phyloP scores from a whole-genome alignment of 2,329 filamentous ascomycete species.

The Tolypocladium sp. region DNA sequence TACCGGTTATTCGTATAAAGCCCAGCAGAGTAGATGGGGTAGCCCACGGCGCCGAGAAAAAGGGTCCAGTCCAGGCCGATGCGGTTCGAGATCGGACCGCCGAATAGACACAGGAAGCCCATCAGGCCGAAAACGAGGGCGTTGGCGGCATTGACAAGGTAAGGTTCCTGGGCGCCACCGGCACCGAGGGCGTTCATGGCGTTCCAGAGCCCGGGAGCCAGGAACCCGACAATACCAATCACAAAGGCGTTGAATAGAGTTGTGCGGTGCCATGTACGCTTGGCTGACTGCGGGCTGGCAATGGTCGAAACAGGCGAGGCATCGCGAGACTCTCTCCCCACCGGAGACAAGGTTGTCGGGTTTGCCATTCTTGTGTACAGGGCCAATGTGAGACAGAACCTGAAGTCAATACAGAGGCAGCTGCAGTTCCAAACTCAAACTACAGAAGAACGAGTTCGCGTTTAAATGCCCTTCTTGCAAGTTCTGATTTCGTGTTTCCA shows the following conservation, averaged over 20 bases:
- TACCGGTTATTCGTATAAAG: constrained; percentile 43
- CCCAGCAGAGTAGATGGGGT: constrained; percentile 36
- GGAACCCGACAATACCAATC: constrained; percentile 42
- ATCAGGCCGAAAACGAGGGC: constrained; percentile 36
- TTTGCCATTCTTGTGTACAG: background rate
- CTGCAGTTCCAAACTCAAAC: too few relatives aligned
- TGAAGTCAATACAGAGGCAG: too few relatives aligned
- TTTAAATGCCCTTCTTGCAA: background rate
- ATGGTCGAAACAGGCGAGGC: background rate
- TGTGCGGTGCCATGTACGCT: constrained; percentile 34
- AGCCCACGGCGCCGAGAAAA: constrained; percentile 34
- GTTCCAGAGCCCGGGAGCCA: constrained; percentile 42
- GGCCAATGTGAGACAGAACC: too few relatives aligned
- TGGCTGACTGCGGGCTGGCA: background rate
- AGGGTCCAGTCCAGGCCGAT: constrained; percentile 38
- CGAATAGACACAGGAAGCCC: constrained; percentile 36
- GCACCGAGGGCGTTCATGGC: background rate
- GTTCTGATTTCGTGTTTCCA: background rate
- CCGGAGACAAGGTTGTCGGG: background rate
- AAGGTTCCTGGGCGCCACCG: background rate
- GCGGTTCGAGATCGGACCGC: constrained; percentile 36
- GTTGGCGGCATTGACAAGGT: constrained; percentile 34
- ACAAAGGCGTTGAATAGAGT: constrained; percentile 46
- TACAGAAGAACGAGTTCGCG: too few relatives aligned
- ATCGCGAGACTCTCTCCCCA: background rate